Conservation (phyloP, 768 basidiomycete genomes). For the Hericium erinaceus region DNA sequence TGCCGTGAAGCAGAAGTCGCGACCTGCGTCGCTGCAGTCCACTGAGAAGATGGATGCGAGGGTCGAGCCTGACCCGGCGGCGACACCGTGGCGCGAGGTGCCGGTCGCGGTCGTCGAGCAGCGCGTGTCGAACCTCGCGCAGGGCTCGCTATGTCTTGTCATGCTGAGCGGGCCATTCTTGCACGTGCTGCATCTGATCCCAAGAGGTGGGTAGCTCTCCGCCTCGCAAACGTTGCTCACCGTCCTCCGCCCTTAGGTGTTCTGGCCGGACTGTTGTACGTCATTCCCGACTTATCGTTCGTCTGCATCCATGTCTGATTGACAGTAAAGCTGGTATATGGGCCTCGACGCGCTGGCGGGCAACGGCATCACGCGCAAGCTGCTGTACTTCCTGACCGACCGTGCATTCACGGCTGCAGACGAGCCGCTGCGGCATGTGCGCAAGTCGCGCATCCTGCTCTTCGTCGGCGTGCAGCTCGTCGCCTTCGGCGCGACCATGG, state of each 20-base stretch:
- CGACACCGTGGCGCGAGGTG: slow-evolving; percentile 31
- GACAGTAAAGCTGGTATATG: slow-evolving; percentile 71
- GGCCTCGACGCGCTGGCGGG: slow-evolving; percentile 71
- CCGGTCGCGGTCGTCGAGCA: slow-evolving; percentile 82
- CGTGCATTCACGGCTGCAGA: slow-evolving; percentile 43
- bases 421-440: slow-evolving; percentile 71
- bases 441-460: slow-evolving; percentile 60
- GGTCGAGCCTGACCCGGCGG: slow-evolving; percentile 19
- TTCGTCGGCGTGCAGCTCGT: slow-evolving; percentile 70
- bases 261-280: slow-evolving; percentile 80
- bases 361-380: slow-evolving; percentile 76
- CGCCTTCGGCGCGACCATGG: slow-evolving; percentile 83
- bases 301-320: neutral
- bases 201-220: slow-evolving; percentile 29
- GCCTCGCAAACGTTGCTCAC: slow-evolving; percentile 23
- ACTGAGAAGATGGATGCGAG: slow-evolving; percentile 10
- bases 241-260: slow-evolving; percentile 33
- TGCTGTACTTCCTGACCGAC: slow-evolving; percentile 75
- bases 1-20: neutral
- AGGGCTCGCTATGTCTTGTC: slow-evolving; percentile 72
- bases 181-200: slow-evolving; percentile 70
- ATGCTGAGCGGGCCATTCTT: slow-evolving; percentile 78
- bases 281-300: slow-evolving; percentile 2
- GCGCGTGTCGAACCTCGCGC: slow-evolving; percentile 83
- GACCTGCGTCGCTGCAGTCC: neutral